Conservation (phyloP, 108 stramenopile genomes). For the Conticribra guillardii region DNA sequence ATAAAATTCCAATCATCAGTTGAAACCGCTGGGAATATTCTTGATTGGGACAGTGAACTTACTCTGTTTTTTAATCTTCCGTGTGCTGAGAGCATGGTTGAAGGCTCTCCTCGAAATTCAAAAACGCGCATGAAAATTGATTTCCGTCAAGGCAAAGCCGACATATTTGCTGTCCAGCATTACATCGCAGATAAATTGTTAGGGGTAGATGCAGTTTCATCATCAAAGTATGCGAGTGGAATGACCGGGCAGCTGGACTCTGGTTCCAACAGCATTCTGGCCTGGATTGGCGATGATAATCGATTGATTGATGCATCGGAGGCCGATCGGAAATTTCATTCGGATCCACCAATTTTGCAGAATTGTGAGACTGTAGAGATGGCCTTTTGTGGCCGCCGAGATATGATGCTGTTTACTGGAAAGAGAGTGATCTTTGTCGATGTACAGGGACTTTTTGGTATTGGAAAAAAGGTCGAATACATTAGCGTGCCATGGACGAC, state of each 20-base stretch:
- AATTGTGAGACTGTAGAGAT: constrained; percentile 66
- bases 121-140: constrained; percentile 56
- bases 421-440: constrained; percentile 64
- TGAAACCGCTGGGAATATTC: constrained; percentile 69
- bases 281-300: constrained; percentile 62
- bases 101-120: constrained; percentile 49
- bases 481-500: constrained; percentile 57
- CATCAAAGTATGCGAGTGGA: constrained; percentile 26
- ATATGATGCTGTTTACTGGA: constrained; percentile 63
- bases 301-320: constrained; percentile 57
- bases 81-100: not conserved
- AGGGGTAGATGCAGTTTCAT: constrained; percentile 48
- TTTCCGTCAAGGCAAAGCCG: constrained; percentile 59
- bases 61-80: constrained; percentile 61
- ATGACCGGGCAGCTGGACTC: constrained; percentile 23
- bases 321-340: constrained; percentile 52
- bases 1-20: constrained; percentile 27
- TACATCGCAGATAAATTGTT: constrained; percentile 63
- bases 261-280: constrained; percentile 43
- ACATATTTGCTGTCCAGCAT: constrained; percentile 66
- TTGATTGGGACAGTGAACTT: constrained; percentile 69
- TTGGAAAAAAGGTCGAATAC: constrained; percentile 65
- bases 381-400: constrained; percentile 64
- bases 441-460: constrained; percentile 56
- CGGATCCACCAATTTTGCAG: constrained; percentile 50